Evolutionary conservation across 2,329 filamentous ascomycete genomes (phyloP).

Genomic region (Alternaria sp.): DNA sequence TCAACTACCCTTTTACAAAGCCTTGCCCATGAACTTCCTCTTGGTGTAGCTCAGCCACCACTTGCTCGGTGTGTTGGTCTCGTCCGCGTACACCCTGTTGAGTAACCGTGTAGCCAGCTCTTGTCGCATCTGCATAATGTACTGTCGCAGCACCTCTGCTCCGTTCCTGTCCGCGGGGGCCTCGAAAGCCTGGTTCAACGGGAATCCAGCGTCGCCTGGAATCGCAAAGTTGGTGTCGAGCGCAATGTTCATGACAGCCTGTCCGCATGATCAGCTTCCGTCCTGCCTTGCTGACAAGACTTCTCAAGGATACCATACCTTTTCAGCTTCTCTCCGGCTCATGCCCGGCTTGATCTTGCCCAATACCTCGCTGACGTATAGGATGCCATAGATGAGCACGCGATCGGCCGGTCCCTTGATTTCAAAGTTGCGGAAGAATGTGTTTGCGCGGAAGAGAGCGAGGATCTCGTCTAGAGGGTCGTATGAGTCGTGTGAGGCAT

Average conservation of each 20-base stretch:
- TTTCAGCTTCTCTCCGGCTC: constrained; percentile 71
- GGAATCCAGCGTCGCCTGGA: constrained; percentile 91
- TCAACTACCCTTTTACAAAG: constrained; percentile 37
- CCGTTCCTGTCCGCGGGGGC: constrained; percentile 86
- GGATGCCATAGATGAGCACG: constrained; percentile 94
- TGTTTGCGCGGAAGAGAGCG: constrained; percentile 94
- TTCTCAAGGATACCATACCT: constrained; percentile 53
- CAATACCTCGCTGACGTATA: constrained; percentile 92
- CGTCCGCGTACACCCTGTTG: constrained; percentile 85
- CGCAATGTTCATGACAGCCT: constrained; percentile 90
- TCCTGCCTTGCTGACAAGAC: constrained; percentile 44
- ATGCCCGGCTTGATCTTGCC: constrained; percentile 83
- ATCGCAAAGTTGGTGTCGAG: constrained; percentile 93
- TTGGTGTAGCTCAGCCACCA: constrained; percentile 99
- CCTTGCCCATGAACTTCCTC: constrained; percentile 99
- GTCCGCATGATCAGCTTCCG: constrained; percentile 3
- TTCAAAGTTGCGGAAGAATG: constrained; percentile 99
- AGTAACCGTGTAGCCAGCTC: constrained; percentile 86
- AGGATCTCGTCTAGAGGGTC: constrained; percentile 96
- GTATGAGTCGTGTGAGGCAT: constrained; percentile 91
- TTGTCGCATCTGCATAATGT: constrained; percentile 90
- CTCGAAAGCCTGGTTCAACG: constrained; percentile 96
- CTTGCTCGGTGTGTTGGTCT: constrained; percentile 68
- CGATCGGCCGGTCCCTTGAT: constrained; percentile 96
- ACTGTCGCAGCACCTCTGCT: constrained; percentile 87